Evolutionary conservation across 2,329 filamentous ascomycete species (phyloP).

Genomic region (Hansfordia pulvinata): DNA sequence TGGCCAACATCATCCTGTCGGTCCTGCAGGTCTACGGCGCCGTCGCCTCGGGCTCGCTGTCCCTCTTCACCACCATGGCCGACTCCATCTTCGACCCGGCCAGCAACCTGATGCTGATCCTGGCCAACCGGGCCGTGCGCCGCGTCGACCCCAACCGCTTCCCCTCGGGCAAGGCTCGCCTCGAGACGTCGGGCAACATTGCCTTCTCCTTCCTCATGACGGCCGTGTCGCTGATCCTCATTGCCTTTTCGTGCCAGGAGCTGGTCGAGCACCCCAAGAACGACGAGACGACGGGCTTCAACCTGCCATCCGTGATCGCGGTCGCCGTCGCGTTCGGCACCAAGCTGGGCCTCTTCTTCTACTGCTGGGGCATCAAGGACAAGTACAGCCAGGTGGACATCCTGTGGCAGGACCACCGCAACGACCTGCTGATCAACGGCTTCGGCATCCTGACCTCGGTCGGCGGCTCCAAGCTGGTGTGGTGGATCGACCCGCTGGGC

Average conservation of each 20-base stretch:
- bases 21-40: conserved; percentile 81
- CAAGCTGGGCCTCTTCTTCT: conserved; percentile 73
- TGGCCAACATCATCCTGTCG: conserved; percentile 68
- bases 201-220: conserved; percentile 96
- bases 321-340: conserved; percentile 74
- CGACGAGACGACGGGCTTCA: conserved; percentile 49
- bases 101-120: conserved; percentile 75
- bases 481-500: conserved; percentile 93
- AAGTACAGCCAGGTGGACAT: conserved; percentile 87
- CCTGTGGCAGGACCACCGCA: conserved; percentile 92
- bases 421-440: conserved; percentile 93
- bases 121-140: conserved; percentile 78
- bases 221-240: conserved; percentile 79
- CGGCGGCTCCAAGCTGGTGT: conserved; percentile 74
- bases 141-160: conserved; percentile 77
- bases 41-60: conserved; percentile 75
- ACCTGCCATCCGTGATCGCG: conserved; percentile 73
- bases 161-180: conserved; percentile 81
- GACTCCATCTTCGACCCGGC: conserved; percentile 89
- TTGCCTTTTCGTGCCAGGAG: conserved; percentile 71
- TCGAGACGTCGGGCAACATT: conserved; percentile 93
- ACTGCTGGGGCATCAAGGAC: conserved; percentile 84
- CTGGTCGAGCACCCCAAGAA: conserved; percentile 36
- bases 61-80: conserved; percentile 94
- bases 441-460: conserved; percentile 85